phyloP scores from a whole-genome alignment of 2,329 filamentous ascomycete species.

The Penicillium sp. region DNA sequence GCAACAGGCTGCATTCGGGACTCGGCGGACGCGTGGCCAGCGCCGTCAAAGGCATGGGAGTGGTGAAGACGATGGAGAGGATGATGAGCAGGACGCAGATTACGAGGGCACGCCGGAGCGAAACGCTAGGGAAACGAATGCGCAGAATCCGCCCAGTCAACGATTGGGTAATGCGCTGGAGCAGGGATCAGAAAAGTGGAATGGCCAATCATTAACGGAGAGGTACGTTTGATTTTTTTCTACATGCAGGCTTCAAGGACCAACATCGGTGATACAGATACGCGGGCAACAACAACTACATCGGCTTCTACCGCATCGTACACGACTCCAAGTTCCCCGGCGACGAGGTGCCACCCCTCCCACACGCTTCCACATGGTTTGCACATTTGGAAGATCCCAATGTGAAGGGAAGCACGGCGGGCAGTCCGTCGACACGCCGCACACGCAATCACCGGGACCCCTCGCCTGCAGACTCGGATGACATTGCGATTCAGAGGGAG shows the following conservation, averaged over 20 bases:
- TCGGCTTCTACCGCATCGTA: constrained; percentile 59
- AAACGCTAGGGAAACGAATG: constrained; percentile 25
- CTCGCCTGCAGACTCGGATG: constrained; percentile 37
- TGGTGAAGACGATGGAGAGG: constrained; percentile 35
- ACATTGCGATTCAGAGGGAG: constrained; percentile 48
- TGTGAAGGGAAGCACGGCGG: constrained; percentile 5
- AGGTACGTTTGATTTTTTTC: constrained; percentile 35
- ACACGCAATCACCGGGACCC: constrained; percentile 24
- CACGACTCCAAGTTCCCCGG: constrained; percentile 59
- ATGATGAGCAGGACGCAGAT: constrained; percentile 42
- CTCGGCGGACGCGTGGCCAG: constrained; percentile 30
- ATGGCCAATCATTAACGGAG: constrained; percentile 38
- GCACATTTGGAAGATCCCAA: constrained; percentile 44
- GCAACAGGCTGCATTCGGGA: constrained; percentile 28
- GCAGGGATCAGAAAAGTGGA: constrained; percentile 37
- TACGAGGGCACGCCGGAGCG: constrained; percentile 44
- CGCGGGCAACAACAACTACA: constrained; percentile 59
- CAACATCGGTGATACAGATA: constrained; percentile 43
- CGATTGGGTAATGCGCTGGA: constrained; percentile 37
- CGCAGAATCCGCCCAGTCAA: constrained; percentile 32
- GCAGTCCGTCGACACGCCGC: constrained; percentile 8
- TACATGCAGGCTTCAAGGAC: constrained; percentile 14
- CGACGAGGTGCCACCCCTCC: constrained; percentile 53
- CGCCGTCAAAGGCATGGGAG: constrained; percentile 5
- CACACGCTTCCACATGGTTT: constrained; percentile 63